phyloP scores from a whole-genome alignment of 2,329 filamentous ascomycete species.

The Fusarium xyrophilum region DNA sequence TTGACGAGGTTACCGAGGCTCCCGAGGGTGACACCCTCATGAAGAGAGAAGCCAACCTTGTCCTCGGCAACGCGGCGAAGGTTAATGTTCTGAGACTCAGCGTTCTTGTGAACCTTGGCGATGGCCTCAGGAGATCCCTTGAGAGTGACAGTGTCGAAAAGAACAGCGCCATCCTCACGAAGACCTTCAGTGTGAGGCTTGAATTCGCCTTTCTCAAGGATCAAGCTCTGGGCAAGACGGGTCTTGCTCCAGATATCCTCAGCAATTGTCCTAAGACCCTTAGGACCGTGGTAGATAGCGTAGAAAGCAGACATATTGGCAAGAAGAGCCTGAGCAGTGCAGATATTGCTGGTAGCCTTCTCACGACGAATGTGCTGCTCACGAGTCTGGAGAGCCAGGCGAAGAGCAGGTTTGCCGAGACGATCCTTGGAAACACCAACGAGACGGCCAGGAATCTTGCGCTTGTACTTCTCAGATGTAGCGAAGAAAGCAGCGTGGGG shows the following conservation, averaged over 20 bases:
- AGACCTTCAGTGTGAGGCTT: slow-evolving; percentile 66
- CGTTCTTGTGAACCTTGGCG: slow-evolving; percentile 36
- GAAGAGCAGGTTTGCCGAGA: slow-evolving; percentile 66
- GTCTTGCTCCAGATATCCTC: slow-evolving; percentile 75
- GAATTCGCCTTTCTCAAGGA: slow-evolving; percentile 61
- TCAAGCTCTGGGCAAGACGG: slow-evolving; percentile 64
- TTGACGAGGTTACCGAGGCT: slow-evolving; percentile 36
- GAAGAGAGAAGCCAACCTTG: slow-evolving; percentile 45
- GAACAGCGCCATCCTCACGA: slow-evolving; percentile 61
- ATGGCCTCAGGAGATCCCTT: slow-evolving; percentile 49
- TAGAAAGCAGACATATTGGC: slow-evolving; percentile 98
- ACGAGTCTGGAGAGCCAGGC: slow-evolving; percentile 83
- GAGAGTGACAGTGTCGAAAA: slow-evolving; percentile 85
- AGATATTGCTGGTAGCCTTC: slow-evolving; percentile 97
- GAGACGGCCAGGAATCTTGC: slow-evolving; percentile 89
- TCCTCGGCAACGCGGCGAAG: slow-evolving; percentile 42
- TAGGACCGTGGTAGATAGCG: slow-evolving; percentile 89
- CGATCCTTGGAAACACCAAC: slow-evolving; percentile 91
- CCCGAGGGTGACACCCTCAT: slow-evolving; percentile 40
- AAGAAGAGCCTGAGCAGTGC: slow-evolving; percentile 90
- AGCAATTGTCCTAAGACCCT: slow-evolving; percentile 83
- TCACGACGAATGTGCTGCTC: slow-evolving; percentile 97
- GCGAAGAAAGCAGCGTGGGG: slow-evolving; percentile 97
- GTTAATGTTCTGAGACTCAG: slow-evolving; percentile 35
- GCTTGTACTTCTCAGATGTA: slow-evolving; percentile 78